Conservation (phyloP, 2,329 filamentous ascomycete species). For the Fusarium musae region DNA sequence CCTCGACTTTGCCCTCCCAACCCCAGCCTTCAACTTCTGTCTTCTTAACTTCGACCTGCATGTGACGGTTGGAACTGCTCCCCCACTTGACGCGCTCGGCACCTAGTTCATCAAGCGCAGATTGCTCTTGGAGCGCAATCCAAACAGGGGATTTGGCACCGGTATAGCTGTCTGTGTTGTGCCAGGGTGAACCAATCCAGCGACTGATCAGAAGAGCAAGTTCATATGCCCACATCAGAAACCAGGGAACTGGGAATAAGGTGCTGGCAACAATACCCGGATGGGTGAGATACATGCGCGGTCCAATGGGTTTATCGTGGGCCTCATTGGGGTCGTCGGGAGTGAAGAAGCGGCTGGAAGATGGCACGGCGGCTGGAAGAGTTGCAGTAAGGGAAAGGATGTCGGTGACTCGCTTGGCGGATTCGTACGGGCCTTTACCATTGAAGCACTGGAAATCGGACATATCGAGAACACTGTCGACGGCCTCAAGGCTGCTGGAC, state of each 20-base stretch:
- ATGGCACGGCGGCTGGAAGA: constrained; percentile 70
- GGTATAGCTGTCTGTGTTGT: constrained; percentile 78
- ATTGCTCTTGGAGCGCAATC: constrained; percentile 76
- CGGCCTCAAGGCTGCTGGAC: constrained; percentile 84
- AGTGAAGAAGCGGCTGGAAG: constrained; percentile 67
- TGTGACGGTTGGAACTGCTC: constrained; percentile 70
- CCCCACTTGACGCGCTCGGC: constrained; percentile 83
- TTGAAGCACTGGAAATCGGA: constrained; percentile 81
- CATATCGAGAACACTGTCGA: constrained; percentile 62
- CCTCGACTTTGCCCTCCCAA: constrained; percentile 68
- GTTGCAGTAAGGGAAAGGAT: constrained; percentile 78
- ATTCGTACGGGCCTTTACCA: constrained; percentile 78
- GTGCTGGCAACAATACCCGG: constrained; percentile 87
- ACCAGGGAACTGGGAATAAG: constrained; percentile 78
- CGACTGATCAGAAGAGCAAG: constrained; percentile 76
- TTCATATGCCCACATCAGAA: constrained; percentile 77
- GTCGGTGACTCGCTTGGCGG: constrained; percentile 88
- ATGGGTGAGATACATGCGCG: constrained; percentile 81
- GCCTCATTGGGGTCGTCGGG: constrained; percentile 36
- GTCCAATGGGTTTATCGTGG: constrained; percentile 49
- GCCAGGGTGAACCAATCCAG: constrained; percentile 88
- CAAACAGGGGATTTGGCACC: constrained; percentile 82
- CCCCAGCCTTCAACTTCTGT: constrained; percentile 93
- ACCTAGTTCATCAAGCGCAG: constrained; percentile 66
- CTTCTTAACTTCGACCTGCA: constrained; percentile 71